A percentile compares a stretch with the other conserved stretches of the same genome.
Conservation (phyloP, 2,329 filamentous ascomycete species). For the Fusarium heterosporum region DNA sequence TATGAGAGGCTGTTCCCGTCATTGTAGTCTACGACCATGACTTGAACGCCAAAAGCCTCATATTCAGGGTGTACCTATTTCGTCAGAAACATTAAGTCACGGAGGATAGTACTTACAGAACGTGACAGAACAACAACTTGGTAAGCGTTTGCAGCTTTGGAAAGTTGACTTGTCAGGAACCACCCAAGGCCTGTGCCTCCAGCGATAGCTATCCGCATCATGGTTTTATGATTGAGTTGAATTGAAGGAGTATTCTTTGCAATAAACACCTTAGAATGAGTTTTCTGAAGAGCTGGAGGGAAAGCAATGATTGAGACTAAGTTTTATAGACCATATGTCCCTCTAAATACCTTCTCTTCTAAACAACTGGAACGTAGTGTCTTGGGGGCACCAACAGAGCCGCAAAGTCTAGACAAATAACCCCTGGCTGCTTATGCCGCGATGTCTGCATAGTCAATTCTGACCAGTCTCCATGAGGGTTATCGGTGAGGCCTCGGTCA, state of each 20-base stretch:
- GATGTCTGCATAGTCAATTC: slow-evolving; percentile 7
- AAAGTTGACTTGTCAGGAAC: slow-evolving; percentile 65
- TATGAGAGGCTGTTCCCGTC: slow-evolving; percentile 69
- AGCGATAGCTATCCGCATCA: slow-evolving; percentile 64
- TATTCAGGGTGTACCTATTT: slow-evolving; percentile 66
- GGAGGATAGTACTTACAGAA: slow-evolving; percentile 45
- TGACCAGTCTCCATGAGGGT: slow-evolving; percentile 23
- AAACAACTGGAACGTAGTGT: slow-evolving; percentile 15
- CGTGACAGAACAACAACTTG: slow-evolving; percentile 78
- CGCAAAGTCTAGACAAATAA: slow-evolving; percentile 29
- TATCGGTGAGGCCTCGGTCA: slow-evolving; percentile 25
- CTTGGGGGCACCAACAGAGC: slow-evolving; percentile 31
- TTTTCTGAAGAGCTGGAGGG: background rate
- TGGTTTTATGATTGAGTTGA: slow-evolving; percentile 36
- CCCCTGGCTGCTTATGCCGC: slow-evolving; percentile 6
- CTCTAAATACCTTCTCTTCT: slow-evolving; percentile 39
- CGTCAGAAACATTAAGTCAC: slow-evolving; percentile 32
- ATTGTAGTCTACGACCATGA: slow-evolving; percentile 75
- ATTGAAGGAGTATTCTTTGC: background rate
- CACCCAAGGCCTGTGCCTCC: slow-evolving; percentile 60
- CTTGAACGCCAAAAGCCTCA: slow-evolving; percentile 69
- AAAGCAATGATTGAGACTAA: slow-evolving; percentile 30
- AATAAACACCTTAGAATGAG: background rate
- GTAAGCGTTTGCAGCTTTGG: slow-evolving; percentile 68
- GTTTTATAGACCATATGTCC: slow-evolving; percentile 17